Evolutionary conservation across 2,329 filamentous ascomycete species (phyloP).

Genomic region (Neofusicoccum umdonicola): DNA sequence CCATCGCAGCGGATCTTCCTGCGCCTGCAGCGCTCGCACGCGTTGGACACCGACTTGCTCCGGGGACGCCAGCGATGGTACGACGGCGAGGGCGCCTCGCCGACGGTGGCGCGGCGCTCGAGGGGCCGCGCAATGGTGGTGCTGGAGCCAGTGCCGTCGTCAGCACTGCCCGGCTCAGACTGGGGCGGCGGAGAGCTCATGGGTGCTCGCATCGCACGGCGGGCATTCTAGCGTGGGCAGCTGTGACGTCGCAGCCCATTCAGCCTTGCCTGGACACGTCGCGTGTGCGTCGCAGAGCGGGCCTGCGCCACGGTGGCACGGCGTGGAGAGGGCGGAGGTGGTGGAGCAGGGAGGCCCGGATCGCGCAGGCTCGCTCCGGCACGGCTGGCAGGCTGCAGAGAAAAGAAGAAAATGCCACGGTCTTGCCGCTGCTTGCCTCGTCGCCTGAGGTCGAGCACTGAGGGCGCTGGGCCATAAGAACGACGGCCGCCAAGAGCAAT

Average conservation of each 20-base stretch:
- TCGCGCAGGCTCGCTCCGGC: background rate
- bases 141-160: background rate
- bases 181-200: background rate
- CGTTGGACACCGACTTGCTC: slow-evolving; percentile 37
- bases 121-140: background rate
- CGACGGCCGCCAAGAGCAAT: slow-evolving; percentile 6
- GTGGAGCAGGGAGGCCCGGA: background rate
- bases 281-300: background rate
- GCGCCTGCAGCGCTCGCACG: slow-evolving; percentile 36
- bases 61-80: slow-evolving; percentile 29
- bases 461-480: background rate
- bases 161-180: background rate
- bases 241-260: slow-evolving; percentile 1
- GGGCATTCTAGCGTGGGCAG: background rate
- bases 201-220: background rate
- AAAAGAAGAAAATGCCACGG: background rate
- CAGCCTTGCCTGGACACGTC: background rate
- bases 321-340: background rate
- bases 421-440: background rate
- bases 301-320: slow-evolving; percentile 3
- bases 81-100: background rate
- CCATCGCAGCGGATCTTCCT: slow-evolving; percentile 38
- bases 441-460: background rate
- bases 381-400: background rate
- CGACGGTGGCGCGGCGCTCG: background rate